Conservation (phyloP, 148 eudicot species). For the Nepenthes gracilis region DNA sequence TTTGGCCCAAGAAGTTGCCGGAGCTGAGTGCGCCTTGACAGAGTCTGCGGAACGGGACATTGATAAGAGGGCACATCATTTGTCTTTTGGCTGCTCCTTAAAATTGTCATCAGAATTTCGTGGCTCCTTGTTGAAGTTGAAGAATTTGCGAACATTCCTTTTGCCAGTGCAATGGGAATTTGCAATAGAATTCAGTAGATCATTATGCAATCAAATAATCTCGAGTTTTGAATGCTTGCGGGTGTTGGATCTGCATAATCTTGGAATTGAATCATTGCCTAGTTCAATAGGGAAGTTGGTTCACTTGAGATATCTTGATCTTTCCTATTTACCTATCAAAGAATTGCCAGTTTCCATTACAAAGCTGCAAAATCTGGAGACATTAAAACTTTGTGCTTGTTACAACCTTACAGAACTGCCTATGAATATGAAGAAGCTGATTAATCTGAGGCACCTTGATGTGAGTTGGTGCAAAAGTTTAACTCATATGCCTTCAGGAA, state of each 20-base stretch:
- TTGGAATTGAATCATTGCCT: conserved; percentile 6
- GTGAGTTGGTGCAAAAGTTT: conserved; percentile 2
- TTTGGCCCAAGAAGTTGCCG: conserved; percentile 24
- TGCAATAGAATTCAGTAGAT: neutral
- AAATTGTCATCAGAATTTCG: too few species aligned
- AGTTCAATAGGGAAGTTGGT: conserved; percentile 9
- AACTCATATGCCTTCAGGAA: conserved; percentile 5
- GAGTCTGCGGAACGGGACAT: neutral
- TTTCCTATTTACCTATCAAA: neutral
- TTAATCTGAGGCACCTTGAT: conserved; percentile 14
- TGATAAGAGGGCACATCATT: conserved; percentile 8
- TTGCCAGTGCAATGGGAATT: neutral
- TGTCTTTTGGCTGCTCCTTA: conserved; percentile 4
- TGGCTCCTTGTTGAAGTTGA: neutral
- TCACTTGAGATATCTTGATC: conserved; percentile 34
- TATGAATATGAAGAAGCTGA: neutral
- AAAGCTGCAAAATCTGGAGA: conserved; percentile 22
- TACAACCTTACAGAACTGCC: conserved; percentile 5
- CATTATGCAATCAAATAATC: neutral
- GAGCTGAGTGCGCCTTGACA: conserved; percentile 1
- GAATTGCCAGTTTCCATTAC: conserved; percentile 13
- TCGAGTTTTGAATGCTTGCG: conserved; percentile 12
- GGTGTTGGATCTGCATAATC: conserved; percentile 12
- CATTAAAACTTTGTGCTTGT: neutral
- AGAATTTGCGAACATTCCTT: conserved; percentile 9